Evolutionary conservation across 306 rosid genomes (phyloP).

Genomic region (Trichosanthes truncata): DNA sequence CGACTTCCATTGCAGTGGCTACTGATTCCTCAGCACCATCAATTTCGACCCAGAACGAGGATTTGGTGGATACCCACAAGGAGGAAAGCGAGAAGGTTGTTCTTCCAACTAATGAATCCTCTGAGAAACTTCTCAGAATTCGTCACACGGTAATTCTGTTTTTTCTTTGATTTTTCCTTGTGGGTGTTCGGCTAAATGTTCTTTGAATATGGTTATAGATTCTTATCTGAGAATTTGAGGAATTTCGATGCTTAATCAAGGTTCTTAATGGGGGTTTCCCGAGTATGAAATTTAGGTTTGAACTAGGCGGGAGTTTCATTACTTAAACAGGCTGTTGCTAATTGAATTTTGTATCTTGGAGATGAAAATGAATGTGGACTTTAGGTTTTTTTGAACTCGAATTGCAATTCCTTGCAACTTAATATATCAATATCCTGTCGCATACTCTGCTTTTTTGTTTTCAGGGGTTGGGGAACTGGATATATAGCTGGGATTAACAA

Average conservation of each 20-base stretch:
- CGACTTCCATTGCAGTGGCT: constrained; percentile 39
- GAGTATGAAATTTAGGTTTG: neutral
- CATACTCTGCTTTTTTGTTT: neutral
- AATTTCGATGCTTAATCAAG: neutral
- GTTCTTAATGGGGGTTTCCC: neutral
- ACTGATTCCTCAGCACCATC: constrained; percentile 33
- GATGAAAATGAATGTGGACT: neutral
- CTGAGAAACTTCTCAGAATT: constrained; percentile 65
- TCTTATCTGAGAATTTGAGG: neutral
- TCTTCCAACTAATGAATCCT: constrained; percentile 82
- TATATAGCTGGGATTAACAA: neutral
- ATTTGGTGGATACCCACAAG: constrained; percentile 12
- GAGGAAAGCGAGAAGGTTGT: constrained; percentile 26
- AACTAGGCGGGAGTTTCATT: neutral
- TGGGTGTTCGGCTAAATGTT: neutral
- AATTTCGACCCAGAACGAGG: constrained; percentile 14
- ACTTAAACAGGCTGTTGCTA: constrained; percentile 14
- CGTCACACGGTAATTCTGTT: constrained; percentile 72
- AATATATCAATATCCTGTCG: neutral
- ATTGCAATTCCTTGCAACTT: neutral
- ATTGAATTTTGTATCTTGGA: neutral
- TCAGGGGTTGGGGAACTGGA: too few relatives aligned
- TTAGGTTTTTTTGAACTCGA: neutral
- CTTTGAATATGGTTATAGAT: neutral
- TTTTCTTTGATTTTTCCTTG: neutral